These are phyloP conservation scores for Schizochytrium sp. DNA, from an alignment of 108 stramenopile species.

Conservation along the genomic window DNA sequence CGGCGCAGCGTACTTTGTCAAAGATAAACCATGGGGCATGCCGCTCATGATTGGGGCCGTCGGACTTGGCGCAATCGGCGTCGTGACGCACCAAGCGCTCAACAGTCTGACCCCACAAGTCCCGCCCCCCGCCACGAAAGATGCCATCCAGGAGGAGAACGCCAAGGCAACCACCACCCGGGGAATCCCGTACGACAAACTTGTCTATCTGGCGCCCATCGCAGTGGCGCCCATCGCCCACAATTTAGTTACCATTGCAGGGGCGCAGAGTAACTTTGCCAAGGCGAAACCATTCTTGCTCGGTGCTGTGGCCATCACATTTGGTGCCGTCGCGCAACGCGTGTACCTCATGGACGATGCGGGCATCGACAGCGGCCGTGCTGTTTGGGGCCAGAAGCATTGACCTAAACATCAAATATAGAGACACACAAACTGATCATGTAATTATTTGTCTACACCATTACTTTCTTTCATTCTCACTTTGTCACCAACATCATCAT, in stretches of 20 bases:
- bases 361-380: constrained; percentile 5
- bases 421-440: background rate
- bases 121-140: background rate
- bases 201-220: background rate
- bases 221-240: background rate
- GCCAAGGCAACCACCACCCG: too few species aligned
- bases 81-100: background rate
- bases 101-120: background rate
- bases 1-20: background rate
- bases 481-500: background rate
- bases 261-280: background rate
- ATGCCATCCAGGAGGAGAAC: background rate
- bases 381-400: background rate
- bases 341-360: constrained; percentile 5
- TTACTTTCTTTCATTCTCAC: background rate
- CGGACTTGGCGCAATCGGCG: background rate
- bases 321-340: background rate
- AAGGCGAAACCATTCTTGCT: background rate
- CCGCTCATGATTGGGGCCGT: background rate
- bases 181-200: background rate
- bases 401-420: background rate
- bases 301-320: background rate
- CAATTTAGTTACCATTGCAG: background rate
- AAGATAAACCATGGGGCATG: background rate
- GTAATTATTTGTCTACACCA: background rate